These are phyloP conservation scores for Caryopteris hybrid DNA, from an alignment of 305 asterid genomes.

Conservation along the genomic window DNA sequence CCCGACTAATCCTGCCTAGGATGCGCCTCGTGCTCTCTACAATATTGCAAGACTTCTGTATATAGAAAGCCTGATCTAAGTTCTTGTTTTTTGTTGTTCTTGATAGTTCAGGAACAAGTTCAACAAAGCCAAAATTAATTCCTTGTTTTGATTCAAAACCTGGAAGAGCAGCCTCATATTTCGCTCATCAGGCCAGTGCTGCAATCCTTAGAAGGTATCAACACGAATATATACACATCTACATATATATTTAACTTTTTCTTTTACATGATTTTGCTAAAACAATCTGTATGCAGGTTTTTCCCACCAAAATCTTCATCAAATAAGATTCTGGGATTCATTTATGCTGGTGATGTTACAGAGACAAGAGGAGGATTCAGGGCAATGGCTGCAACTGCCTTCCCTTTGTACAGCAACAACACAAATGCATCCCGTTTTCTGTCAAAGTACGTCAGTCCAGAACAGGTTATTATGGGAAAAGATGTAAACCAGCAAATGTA, in stretches of 20 bases:
- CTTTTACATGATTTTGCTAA: background rate
- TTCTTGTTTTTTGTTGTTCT: background rate
- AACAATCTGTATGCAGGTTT: background rate
- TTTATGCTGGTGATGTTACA: slow-evolving; percentile 22
- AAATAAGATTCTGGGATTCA: slow-evolving; percentile 18
- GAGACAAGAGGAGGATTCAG: slow-evolving; percentile 20
- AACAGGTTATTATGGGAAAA: slow-evolving; percentile 16
- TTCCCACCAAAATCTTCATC: slow-evolving; percentile 14
- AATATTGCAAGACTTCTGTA: too few species aligned
- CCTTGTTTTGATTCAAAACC: slow-evolving; percentile 22
- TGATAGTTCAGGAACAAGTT: slow-evolving; percentile 21
- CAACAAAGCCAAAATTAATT: slow-evolving; percentile 16
- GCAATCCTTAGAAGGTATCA: slow-evolving; percentile 17
- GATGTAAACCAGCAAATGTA: slow-evolving; percentile 18
- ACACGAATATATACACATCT: background rate
- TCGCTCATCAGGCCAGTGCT: slow-evolving; percentile 12
- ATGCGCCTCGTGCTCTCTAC: too few species aligned
- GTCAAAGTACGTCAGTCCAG: slow-evolving; percentile 8
- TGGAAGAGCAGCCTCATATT: slow-evolving; percentile 18
- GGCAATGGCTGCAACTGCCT: slow-evolving; percentile 27
- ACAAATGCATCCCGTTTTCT: background rate
- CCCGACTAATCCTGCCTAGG: too few species aligned
- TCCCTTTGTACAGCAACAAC: slow-evolving; percentile 17
- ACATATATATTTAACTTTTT: too few species aligned
- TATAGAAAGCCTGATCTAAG: background rate